Evolutionary conservation across 768 basidiomycete species (phyloP), one percentile per base, ranked within the genome.

Genomic region (Suillus alpinus): DNA sequence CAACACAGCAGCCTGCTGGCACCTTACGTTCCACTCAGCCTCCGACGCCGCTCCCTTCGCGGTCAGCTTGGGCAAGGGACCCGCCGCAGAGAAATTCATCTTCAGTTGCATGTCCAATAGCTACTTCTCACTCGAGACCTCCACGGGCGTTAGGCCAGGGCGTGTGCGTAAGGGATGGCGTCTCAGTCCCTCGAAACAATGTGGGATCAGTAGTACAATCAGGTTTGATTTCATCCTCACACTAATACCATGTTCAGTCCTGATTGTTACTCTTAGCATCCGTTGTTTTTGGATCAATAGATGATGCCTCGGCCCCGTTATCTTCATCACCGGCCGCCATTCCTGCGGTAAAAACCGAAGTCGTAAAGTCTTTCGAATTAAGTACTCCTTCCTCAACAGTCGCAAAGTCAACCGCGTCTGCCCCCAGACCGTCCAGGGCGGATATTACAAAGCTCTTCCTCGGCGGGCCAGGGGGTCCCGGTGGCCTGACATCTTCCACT

Each of bases 31-130:
- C 90, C 71, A 88, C 89, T 44, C 87, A 87, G 85, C 86, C 79
- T 80, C 83, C 83, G 76, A 75, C 85, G 79, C 85, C 81, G 83
- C 86, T 87, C 78, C 78, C 88, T 75, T 74, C 81, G 81, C 85
- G 86, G 82, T 93, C 92, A 77, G 93, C 91, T 81, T 95, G 94
- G 94, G 80, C 89, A 78, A 89, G 78, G 82, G 92, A 93, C 74
- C 92, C 92, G 56, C 92, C 94, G 59, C 83, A 83, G 44, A 77
- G 67, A 62, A 72, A 59, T 10, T 72, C 85, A 61, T 75, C 83
- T 60, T 77, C 78, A 61, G 75, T 71, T 44, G 71, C 77, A 6
- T 39, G 65, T 77, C 65, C 62, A 53, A 71, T 76, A 61, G 73
- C 80, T 60, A 74, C 73, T 47, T 82, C 86, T 32, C 92, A 94